Conservation (phyloP, 176 grass and related monocot species). For the Guadua angustifolia region DNA sequence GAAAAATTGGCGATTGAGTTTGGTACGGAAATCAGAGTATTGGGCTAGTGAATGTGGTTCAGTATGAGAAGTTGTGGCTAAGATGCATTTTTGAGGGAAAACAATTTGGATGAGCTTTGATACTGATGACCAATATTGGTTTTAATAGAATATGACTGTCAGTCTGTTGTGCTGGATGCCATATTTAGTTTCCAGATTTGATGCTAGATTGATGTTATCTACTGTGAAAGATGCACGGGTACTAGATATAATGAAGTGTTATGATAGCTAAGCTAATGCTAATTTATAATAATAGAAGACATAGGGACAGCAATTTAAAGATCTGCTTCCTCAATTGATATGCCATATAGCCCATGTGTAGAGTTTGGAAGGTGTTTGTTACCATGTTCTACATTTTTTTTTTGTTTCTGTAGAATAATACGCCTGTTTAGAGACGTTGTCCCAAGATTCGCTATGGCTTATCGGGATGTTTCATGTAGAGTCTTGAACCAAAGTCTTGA, state of each 20-base stretch:
- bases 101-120: background rate
- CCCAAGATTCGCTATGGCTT: background rate
- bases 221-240: background rate
- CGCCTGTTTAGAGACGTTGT: background rate
- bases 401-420: conserved; percentile 9
- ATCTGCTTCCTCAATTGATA: background rate
- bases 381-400: background rate
- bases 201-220: no score
- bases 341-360: conserved; percentile 8
- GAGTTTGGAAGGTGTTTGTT: background rate
- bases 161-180: background rate
- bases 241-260: conserved; percentile 2
- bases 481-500: background rate
- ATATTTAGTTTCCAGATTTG: background rate
- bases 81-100: background rate
- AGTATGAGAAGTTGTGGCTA: background rate
- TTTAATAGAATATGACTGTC: background rate
- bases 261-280: background rate
- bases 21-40: background rate
- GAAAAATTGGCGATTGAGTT: background rate
- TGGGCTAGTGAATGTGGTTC: background rate
- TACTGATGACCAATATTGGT: background rate
- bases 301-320: background rate
- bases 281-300: background rate
- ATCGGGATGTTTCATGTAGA: background rate